Percentiles rank a stretch among this genome's conserved stretches.
Evolutionary conservation across 2,329 filamentous ascomycete genomes (phyloP).

Genomic region (Verticillium dahliae): DNA sequence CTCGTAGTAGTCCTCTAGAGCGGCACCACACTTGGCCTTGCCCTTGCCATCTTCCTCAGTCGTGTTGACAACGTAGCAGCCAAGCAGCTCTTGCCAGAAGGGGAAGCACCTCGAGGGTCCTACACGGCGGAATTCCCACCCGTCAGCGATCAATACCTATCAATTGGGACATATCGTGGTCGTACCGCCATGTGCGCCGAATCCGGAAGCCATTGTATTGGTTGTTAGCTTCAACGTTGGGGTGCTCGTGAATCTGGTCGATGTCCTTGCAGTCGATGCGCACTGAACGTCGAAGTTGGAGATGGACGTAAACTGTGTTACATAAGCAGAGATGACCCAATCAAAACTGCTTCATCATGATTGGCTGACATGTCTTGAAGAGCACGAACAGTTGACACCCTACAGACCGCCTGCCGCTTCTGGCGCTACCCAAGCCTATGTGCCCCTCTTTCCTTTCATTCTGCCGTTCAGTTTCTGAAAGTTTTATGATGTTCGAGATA

Average conservation of each 20-base stretch:
- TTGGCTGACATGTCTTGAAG: not conserved
- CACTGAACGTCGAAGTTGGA: not conserved
- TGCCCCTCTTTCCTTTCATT: not conserved
- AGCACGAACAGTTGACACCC: not conserved
- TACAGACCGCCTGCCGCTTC: not conserved
- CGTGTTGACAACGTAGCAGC: constrained; percentile 96
- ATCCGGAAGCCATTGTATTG: constrained; percentile 69
- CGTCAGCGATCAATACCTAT: constrained; percentile 13
- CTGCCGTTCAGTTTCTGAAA: not conserved
- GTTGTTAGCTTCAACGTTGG: constrained; percentile 1
- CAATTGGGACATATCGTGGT: constrained; percentile 11
- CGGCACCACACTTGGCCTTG: constrained; percentile 79
- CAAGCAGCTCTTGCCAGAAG: constrained; percentile 98
- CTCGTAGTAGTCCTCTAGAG: constrained; percentile 96
- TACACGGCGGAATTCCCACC: constrained; percentile 18
- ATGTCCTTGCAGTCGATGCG: not conserved
- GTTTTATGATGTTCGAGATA: not conserved
- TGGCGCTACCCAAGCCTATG: not conserved
- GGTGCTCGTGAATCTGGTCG: not conserved
- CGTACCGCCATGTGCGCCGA: constrained; percentile 73
- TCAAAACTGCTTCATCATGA: not conserved
- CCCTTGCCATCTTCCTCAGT: constrained; percentile 69
- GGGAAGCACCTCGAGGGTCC: constrained; percentile 81
- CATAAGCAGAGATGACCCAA: not conserved
- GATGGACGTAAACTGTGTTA: not conserved